Percentiles rank a stretch among this genome's conserved stretches.
Evolutionary conservation across 768 basidiomycete species (phyloP).

Genomic region (Lactarius hatsudake): DNA sequence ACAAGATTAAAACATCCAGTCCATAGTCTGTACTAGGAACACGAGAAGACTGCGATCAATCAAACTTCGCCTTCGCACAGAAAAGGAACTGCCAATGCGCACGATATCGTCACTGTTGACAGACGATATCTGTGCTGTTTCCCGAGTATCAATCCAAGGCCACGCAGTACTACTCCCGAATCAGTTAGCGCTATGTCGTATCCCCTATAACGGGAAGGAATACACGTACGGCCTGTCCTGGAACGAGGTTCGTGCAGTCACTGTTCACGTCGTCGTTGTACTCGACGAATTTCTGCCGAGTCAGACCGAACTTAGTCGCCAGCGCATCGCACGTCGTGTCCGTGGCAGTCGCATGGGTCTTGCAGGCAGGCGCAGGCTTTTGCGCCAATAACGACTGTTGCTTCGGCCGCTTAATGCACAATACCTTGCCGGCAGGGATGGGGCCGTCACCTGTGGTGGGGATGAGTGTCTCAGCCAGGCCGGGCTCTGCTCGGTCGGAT

Average conservation of each 20-base stretch:
- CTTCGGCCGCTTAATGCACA: not conserved
- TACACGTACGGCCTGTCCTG: conserved; percentile 11
- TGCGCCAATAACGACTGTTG: too few relatives aligned
- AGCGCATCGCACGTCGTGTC: not conserved
- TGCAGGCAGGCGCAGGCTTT: conserved; percentile 5
- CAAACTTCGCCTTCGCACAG: not conserved
- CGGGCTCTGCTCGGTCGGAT: not conserved
- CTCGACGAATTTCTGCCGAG: not conserved
- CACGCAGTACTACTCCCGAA: conserved; percentile 17
- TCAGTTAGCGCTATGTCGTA: not conserved
- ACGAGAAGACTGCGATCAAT: not conserved
- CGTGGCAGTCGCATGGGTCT: conserved; percentile 16
- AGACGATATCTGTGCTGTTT: not conserved
- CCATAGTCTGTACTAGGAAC: not conserved
- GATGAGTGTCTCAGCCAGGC: too few relatives aligned
- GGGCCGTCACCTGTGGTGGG: not conserved
- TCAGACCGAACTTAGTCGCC: not conserved
- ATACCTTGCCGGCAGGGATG: not conserved
- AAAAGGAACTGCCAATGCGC: not conserved
- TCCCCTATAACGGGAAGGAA: too few relatives aligned
- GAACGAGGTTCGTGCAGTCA: conserved; percentile 10
- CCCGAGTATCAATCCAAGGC: conserved; percentile 1
- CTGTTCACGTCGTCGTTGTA: conserved; percentile 18
- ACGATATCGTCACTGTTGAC: too few relatives aligned
- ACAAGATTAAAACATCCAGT: too few relatives aligned